Evolutionary conservation across 148 eudicot genomes (phyloP).

Genomic region (Chenopodium suecicum): DNA sequence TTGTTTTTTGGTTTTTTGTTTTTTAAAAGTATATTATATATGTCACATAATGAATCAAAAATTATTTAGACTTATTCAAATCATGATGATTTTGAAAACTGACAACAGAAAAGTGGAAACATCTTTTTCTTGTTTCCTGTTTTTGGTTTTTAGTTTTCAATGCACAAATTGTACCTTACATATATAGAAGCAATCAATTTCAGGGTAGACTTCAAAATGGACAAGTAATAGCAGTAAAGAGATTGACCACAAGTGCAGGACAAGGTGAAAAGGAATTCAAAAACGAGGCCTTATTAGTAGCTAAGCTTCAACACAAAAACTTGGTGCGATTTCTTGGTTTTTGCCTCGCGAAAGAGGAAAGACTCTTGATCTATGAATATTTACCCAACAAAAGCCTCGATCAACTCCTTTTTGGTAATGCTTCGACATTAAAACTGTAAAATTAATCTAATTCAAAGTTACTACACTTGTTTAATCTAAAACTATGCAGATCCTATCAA

Average conservation of each 20-base stretch:
- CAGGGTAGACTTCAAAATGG: slow-evolving; percentile 46
- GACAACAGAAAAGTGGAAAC: too few species aligned
- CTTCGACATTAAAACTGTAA: neutral
- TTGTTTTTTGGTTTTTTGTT: too few species aligned
- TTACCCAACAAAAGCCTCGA: slow-evolving; percentile 46
- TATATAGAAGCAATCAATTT: neutral
- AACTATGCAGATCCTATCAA: slow-evolving; percentile 34
- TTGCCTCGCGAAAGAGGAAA: slow-evolving; percentile 42
- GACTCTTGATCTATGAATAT: slow-evolving; percentile 48
- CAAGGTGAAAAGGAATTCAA: slow-evolving; percentile 50
- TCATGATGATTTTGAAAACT: too few species aligned
- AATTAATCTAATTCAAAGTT: neutral
- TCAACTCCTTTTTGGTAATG: neutral
- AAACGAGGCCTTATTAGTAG: slow-evolving; percentile 44
- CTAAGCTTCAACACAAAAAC: slow-evolving; percentile 54
- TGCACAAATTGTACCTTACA: neutral
- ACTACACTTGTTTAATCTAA: neutral
- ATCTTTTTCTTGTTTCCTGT: too few species aligned
- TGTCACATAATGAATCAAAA: too few species aligned
- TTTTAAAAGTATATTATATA: too few species aligned
- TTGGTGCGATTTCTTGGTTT: slow-evolving; percentile 47
- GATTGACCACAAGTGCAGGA: slow-evolving; percentile 35
- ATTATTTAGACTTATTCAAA: too few species aligned
- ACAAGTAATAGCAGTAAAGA: slow-evolving; percentile 50
- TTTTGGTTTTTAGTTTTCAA: too few species aligned